Evolutionary conservation across 495 filamentous ascomycete species (phyloP), one percentile per base, ranked within the genome.

Genomic region (Podospora appendiculata): DNA sequence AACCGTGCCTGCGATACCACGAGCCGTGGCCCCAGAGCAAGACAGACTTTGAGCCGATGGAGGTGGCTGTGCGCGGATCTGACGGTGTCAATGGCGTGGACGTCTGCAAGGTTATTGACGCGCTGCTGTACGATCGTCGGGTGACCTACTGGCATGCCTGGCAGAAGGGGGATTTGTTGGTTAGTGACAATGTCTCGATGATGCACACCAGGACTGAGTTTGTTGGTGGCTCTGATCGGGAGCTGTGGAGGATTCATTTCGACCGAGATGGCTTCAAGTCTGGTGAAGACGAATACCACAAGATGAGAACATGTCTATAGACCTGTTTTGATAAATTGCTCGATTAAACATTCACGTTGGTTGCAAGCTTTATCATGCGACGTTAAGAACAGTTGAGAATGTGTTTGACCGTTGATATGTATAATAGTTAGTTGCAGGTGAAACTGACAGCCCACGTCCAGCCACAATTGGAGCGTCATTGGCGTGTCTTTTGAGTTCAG

Each of bases 81-180:
- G 38, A 48, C 3, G 7, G 12, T 12, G 40, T 39, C 10, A 35
- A 42, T n/a, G 41, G 52, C n/a, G 16, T 32, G 7, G 12, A 19
- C 3, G 53, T 63, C 3, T 59, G 58, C 32, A 56, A 55, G 19
- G 16, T 53, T 4, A 54, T 65, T 11, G 69, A 74, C 44, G 45
- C 47, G 9, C 43, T 79, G 17, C 56, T 74, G 12, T 74, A 80
- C 51, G 79, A 82, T 55, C 66, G 72, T 13, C 67, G 79, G 1
- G 72, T 82, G 0, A 72, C 68, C 14, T 67, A 64, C 51, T 74
- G 56, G 56, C 71, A 51, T 71, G 66, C 57, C 45, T 82, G 77
- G 79, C 64, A 78, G 45, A 68, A 74, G 55, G 79, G 78, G 0
- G 79, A 83, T 61, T n/a, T 80, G 34, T 53, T 83, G 13, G 59